These are phyloP conservation scores for Lyophyllum decastes DNA, from an alignment of 768 basidiomycete species.

Conservation along the genomic window DNA sequence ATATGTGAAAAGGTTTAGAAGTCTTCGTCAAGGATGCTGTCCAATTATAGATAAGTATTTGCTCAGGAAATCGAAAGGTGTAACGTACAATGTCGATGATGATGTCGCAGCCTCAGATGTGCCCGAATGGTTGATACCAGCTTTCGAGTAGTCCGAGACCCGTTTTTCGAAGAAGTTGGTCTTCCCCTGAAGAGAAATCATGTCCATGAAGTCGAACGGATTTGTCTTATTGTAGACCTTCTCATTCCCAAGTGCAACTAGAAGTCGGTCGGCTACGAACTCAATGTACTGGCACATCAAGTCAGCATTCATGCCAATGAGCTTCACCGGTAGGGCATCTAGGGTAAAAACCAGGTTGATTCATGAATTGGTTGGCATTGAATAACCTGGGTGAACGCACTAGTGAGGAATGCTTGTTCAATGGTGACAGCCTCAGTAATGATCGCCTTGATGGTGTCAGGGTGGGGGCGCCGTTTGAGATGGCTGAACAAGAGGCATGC, in stretches of 20 bases:
- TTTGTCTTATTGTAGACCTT: conserved; percentile 79
- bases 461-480: conserved; percentile 79
- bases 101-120: conserved; percentile 4
- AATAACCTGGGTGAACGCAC: conserved; percentile 34
- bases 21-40: conserved; percentile 15
- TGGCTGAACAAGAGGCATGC: conserved; percentile 90
- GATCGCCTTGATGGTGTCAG: conserved; percentile 68
- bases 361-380: neutral
- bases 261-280: conserved; percentile 88
- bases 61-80: neutral
- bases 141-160: conserved; percentile 83
- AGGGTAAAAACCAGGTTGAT: conserved; percentile 1
- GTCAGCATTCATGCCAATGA: conserved; percentile 91
- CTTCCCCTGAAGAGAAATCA: conserved; percentile 95
- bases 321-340: conserved; percentile 83
- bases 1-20: conserved; percentile 6
- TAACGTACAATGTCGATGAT: conserved; percentile 1
- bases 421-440: conserved; percentile 84
- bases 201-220: conserved; percentile 94
- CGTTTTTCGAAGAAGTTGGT: conserved; percentile 98
- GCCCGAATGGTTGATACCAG: conserved; percentile 49
- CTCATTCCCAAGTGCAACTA: conserved; percentile 81
- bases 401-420: conserved; percentile 84
- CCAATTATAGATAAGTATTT: neutral
- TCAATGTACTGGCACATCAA: conserved; percentile 94